A percentile compares a stretch with the other conserved stretches of the same genome.
Evolutionary conservation across 805 yeast genomes (phyloP).

Genomic region (Clavispora santaluciae): DNA sequence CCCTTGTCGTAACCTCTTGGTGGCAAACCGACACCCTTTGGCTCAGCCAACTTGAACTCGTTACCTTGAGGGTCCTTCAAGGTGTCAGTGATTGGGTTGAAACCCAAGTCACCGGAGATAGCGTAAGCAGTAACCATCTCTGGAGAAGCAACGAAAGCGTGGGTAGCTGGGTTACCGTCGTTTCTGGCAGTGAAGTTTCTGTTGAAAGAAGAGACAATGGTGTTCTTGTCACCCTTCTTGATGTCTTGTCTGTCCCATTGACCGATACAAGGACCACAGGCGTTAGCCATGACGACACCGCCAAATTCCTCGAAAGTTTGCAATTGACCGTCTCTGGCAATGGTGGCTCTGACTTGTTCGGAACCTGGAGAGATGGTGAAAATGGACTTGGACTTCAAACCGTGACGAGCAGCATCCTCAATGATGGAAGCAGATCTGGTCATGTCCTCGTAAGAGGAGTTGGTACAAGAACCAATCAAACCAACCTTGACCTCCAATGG

Average conservation of each 20-base stretch:
- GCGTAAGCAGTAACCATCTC: conserved; percentile 95
- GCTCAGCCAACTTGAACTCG: conserved; percentile 83
- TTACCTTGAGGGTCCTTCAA: conserved; percentile 85
- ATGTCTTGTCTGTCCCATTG: conserved; percentile 97
- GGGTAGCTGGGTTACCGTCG: conserved; percentile 96
- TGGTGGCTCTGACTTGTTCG: conserved; percentile 97
- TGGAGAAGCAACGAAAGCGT: conserved; percentile 96
- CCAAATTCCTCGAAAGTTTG: conserved; percentile 86
- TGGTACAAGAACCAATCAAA: conserved; percentile 97
- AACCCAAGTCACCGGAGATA: conserved; percentile 91
- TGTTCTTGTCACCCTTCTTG: conserved; percentile 91
- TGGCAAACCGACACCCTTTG: conserved; percentile 89
- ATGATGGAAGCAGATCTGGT: conserved; percentile 92
- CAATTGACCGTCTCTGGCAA: conserved; percentile 92
- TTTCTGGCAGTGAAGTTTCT: conserved; percentile 97
- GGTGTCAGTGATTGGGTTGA: conserved; percentile 92
- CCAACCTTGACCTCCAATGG: conserved; percentile 91
- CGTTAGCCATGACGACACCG: conserved; percentile 92
- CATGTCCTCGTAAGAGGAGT: conserved; percentile 98
- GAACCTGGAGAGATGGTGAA: conserved; percentile 97
- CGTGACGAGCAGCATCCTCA: conserved; percentile 84
- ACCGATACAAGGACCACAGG: conserved; percentile 99
- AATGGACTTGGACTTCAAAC: conserved; percentile 85
- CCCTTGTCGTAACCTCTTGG: conserved; percentile 86
- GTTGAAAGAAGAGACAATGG: conserved; percentile 95